phyloP scores from a whole-genome alignment of 2,329 filamentous ascomycete genomes.

The Aspergillus sp. region DNA sequence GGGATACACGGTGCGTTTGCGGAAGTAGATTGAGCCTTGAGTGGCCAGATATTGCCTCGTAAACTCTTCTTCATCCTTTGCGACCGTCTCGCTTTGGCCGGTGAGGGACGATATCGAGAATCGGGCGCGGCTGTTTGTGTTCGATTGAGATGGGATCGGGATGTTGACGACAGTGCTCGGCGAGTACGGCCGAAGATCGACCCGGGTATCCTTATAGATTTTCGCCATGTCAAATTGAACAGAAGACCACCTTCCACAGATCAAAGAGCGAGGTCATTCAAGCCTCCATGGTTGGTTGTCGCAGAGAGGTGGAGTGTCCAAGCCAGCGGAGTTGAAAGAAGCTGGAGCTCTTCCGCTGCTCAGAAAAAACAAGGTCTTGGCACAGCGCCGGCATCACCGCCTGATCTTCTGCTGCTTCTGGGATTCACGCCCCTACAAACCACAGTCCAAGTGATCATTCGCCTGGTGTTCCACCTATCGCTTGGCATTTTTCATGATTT shows the following conservation, averaged over 20 bases:
- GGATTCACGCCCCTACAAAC: neutral
- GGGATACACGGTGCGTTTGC: constrained; percentile 71
- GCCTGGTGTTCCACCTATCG: neutral
- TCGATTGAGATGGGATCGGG: constrained; percentile 55
- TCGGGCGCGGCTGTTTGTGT: constrained; percentile 47
- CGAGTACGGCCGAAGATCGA: constrained; percentile 75
- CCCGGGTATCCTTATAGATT: constrained; percentile 82
- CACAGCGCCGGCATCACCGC: constrained; percentile 15
- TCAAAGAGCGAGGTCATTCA: constrained; percentile 23
- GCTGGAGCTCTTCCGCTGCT: constrained; percentile 22
- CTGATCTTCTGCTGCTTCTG: neutral
- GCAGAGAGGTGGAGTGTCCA: constrained; percentile 16
- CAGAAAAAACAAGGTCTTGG: constrained; percentile 40
- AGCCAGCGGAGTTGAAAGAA: constrained; percentile 24
- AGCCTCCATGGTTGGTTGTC: constrained; percentile 30
- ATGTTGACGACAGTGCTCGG: constrained; percentile 69
- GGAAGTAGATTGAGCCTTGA: constrained; percentile 80
- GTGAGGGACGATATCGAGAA: constrained; percentile 46
- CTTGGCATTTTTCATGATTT: neutral
- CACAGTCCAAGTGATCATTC: neutral
- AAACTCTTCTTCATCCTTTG: constrained; percentile 67
- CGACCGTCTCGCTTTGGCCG: constrained; percentile 38
- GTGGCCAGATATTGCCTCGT: constrained; percentile 70
- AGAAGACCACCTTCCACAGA: constrained; percentile 20
- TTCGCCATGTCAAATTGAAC: constrained; percentile 56